Conservation (phyloP, 2,329 filamentous ascomycete species). For the Xylaria sp. region DNA sequence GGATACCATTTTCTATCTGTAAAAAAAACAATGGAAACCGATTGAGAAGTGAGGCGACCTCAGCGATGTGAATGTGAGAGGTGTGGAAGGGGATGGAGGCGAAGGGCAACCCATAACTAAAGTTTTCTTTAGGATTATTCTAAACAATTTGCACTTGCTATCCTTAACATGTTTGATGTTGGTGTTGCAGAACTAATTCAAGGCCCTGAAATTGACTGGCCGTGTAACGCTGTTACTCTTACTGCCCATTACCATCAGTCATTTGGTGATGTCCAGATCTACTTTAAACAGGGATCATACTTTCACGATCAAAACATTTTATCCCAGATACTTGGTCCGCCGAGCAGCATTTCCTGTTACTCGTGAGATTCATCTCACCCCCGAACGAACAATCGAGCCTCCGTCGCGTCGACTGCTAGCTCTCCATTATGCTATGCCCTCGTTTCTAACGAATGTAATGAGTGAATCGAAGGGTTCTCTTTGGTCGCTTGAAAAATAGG, state of each 20-base stretch:
- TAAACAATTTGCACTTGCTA: constrained; percentile 42
- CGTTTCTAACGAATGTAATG: too few species aligned
- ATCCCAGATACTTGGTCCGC: not conserved
- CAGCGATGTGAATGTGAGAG: too few species aligned
- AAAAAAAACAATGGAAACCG: too few species aligned
- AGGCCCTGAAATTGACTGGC: constrained; percentile 47
- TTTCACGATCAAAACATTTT: not conserved
- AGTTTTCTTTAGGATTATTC: constrained; percentile 8
- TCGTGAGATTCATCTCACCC: not conserved
- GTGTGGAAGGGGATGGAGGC: too few species aligned
- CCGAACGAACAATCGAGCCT: not conserved
- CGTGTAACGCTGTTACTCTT: constrained; percentile 42
- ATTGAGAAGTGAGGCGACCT: too few species aligned
- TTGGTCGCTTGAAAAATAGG: too few species aligned
- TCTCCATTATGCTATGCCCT: not conserved
- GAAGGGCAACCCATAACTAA: too few species aligned
- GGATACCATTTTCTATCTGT: too few species aligned
- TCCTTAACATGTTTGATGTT: constrained; percentile 50
- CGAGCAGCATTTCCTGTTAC: not conserved
- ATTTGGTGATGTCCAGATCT: not conserved
- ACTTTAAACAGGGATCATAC: not conserved
- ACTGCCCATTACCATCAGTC: not conserved
- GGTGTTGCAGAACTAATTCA: constrained; percentile 45
- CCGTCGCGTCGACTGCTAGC: not conserved
- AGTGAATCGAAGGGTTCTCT: too few species aligned